Evolutionary conservation across 108 stramenopile genomes (phyloP), one percentile per base, ranked within the genome.

Genomic region (Nitzschia inconspicua): DNA sequence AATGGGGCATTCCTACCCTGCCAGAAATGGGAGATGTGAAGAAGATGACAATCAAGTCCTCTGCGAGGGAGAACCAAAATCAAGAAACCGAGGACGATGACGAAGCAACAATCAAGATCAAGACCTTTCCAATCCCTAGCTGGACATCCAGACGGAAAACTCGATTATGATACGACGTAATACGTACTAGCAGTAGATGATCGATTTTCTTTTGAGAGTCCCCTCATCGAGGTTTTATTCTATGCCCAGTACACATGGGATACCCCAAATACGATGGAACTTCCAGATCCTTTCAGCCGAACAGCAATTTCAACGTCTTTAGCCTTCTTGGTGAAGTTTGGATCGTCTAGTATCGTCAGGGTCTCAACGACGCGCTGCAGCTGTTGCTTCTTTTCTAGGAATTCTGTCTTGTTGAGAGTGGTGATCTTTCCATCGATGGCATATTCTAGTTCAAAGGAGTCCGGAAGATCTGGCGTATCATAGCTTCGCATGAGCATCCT

Each of bases 201-300:
- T n/a, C n/a, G n/a, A n/a, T n/a, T n/a, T n/a, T n/a, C n/a, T n/a
- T n/a, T n/a, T n/a, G n/a, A n/a, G n/a, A n/a, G n/a, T n/a, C n/a
- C n/a, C n/a, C n/a, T n/a, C n/a, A n/a, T n/a, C n/a, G n/a, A n/a
- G n/a, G n/a, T n/a, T n/a, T n/a, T n/a, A n/a, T 3, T 18, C 28
- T 63, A 78, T 30, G 77, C 77, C 85, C 85, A 90, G 40, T 85
- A 90, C n/a, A 90, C 41, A 68, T 86, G 85, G 42, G 84, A 76
- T 23, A 86, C 47, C 4, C 46, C 75, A 47, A 84, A 70, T 4
- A 55, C 50, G 29, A 65, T 74, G 3, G 65, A 28, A 18, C 57
- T 64, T 7, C 65, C 70, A 23, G 83, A 78, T 23, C 78, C 83
- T 25, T 52, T 44, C 30, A 86, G 59, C 26, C 87, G 80, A 46